phyloP scores from a whole-genome alignment of 2,329 filamentous ascomycete genomes.

The Pseudogymnoascus sp. region DNA sequence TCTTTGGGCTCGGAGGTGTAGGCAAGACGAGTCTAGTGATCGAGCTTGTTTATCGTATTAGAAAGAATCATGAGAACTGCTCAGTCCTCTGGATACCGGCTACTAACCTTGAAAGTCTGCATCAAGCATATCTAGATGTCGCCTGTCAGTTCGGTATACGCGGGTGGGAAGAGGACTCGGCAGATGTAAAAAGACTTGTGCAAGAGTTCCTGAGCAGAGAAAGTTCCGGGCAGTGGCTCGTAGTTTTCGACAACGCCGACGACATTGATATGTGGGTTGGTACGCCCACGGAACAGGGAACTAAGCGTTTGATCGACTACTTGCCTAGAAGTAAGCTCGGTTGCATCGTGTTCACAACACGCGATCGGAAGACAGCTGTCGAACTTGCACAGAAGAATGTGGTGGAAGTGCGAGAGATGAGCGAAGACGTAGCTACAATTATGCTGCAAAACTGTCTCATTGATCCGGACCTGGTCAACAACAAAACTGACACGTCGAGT shows the following conservation, averaged over 20 bases:
- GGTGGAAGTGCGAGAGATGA: constrained; percentile 28
- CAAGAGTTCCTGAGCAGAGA: constrained; percentile 14
- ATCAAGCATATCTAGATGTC: constrained; percentile 33
- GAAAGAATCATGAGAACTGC: constrained; percentile 28
- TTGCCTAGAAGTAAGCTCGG: constrained; percentile 30
- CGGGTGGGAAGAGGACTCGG: constrained; percentile 14
- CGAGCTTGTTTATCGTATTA: constrained; percentile 33
- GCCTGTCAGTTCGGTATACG: constrained; percentile 25
- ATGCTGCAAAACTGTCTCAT: constrained; percentile 25
- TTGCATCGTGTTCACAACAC: constrained; percentile 32
- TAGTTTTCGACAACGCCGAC: constrained; percentile 38
- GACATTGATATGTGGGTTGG: constrained; percentile 25
- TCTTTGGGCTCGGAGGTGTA: constrained; percentile 34
- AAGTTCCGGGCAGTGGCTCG: constrained; percentile 31
- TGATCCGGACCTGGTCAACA: constrained; percentile 10
- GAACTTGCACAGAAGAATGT: constrained; percentile 22
- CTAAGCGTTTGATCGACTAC: constrained; percentile 22
- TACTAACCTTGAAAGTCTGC: constrained; percentile 31
- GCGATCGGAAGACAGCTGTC: constrained; percentile 27
- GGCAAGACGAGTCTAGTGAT: constrained; percentile 37
- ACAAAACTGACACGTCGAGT: constrained; percentile 8
- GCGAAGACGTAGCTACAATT: constrained; percentile 21
- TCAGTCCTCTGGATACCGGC: constrained; percentile 40
- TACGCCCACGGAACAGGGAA: not conserved
- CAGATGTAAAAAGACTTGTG: constrained; percentile 12